Evolutionary conservation across 2,329 filamentous ascomycete species (phyloP).

Genomic region (Plectosphaerella sp.): DNA sequence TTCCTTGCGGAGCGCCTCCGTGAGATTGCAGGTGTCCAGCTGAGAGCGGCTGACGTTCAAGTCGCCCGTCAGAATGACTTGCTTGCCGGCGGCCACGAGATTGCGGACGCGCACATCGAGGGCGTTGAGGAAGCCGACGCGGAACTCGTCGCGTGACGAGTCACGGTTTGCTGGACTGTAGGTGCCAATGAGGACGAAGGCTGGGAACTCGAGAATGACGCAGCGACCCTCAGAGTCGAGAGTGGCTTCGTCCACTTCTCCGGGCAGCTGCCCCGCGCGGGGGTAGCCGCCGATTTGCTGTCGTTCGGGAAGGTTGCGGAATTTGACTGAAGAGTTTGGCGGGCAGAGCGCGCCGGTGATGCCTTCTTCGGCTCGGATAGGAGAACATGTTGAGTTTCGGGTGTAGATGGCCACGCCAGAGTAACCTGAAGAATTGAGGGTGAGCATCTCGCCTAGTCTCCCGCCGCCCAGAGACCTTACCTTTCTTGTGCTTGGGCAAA

Average conservation of each 20-base stretch:
- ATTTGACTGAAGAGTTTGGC: constrained; percentile 66
- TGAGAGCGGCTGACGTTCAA: constrained; percentile 71
- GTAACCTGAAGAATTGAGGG: constrained; percentile 59
- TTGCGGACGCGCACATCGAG: constrained; percentile 84
- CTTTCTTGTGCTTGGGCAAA: constrained; percentile 89
- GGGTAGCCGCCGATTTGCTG: constrained; percentile 90
- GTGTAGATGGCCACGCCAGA: constrained; percentile 96
- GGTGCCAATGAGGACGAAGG: constrained; percentile 87
- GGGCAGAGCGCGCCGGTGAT: constrained; percentile 75
- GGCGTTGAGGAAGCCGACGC: constrained; percentile 72
- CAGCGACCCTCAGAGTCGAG: constrained; percentile 92
- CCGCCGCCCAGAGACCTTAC: constrained; percentile 33
- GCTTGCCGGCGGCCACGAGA: constrained; percentile 72
- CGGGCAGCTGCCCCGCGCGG: constrained; percentile 58
- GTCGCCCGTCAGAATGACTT: constrained; percentile 82
- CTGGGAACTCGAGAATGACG: constrained; percentile 86
- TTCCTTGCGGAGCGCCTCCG: constrained; percentile 68
- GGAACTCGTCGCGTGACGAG: constrained; percentile 77
- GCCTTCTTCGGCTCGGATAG: constrained; percentile 91
- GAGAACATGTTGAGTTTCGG: constrained; percentile 76
- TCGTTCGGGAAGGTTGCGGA: constrained; percentile 67
- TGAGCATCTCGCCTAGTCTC: background rate
- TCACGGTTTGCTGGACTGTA: constrained; percentile 91
- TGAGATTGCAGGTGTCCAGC: constrained; percentile 71
- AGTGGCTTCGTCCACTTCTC: constrained; percentile 59